Base-by-base conservation (phyloP, 148 eudicot species). In the Nepenthes gracilis region DNA sequence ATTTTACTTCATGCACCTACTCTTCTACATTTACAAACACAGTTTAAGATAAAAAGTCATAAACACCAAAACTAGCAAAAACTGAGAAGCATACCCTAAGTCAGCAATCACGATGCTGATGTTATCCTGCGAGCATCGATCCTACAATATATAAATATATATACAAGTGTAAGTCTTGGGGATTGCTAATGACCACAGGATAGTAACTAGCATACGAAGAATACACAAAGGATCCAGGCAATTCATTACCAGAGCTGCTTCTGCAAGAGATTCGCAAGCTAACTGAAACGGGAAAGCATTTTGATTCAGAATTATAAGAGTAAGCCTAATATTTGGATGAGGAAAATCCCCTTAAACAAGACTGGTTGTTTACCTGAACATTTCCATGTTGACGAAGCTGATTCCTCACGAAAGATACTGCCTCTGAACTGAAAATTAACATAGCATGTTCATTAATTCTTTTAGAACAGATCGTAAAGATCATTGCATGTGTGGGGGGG, bases 211-310 rank as follows among this genome's bases (percentile, higher is more conserved):
- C 2, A 4, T 10, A 37, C 14, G 12, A 48, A 35, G 43, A 50
- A 61, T 37, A 35, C 2, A 12, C 3, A 52, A 64, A 45, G 34
- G 15, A 35, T 51, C n/a, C 10, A 55, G 35, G 35, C 36, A 53
- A 38, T 47, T 72, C 56, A 57, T 77, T 88, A 92, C 96, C 93
- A 92, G 72, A 52, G 96, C 97, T 61, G 79, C 57, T 35, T 66
- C 80, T 38, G 88, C 97, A 58, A 92, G 80, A 51, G 94, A 80
- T 64, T 88, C 97, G 69, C 83, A 85, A 57, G 97, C 96, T 66
- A 75, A 72, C 96, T 92, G 85, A 57, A 63, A 65, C 40, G 47
- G 69, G 15, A 66, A 40, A 49, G 47, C 60, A 59, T 56, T 9
- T 58, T 54, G 43, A 4, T 32, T 50, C 35, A 55, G 36, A 10